Base-by-base conservation (phyloP, 352 stramenopile species). In the Globisporangium splendens region DNA sequence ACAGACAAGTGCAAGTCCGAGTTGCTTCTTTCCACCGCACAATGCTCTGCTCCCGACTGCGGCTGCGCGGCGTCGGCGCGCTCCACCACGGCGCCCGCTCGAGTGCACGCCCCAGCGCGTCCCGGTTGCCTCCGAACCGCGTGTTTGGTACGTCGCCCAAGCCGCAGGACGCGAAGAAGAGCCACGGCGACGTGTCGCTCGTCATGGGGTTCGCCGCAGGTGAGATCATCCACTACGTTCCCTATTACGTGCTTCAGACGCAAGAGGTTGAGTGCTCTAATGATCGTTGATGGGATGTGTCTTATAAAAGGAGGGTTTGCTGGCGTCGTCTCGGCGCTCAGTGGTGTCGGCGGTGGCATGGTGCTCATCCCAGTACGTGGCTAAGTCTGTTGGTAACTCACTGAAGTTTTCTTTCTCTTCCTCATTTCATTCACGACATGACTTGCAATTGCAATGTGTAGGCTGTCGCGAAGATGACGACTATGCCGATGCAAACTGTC, bases 401-500 rank as follows among this genome's bases (percentile, higher is more conserved):
- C 24, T 31, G 24, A 31, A 31, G 24, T 18, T 49, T 31, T 43
- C 10, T 22, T 17, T 11, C 8, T 55, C 8, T 59, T 22, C 35
- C 6, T 21, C 22, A 3, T 7, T 21, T 48, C 13, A 12, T 57
- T 49, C 33, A 54, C 46, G 42, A 24, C 54, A 2, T 50, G 14
- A 22, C 3, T 47, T 38, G 15, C 2, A 1, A 1, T 33, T 10
- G 41, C 6, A 1, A 31, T 33, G 13, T 5, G 41, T 54, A 66
- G 65, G 60, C 65, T n/a, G 21, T 72, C 46, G 65, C 65, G 15
- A 60, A 60, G 15, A 49, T 48, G 38, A 69, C 61, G 12, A 56
- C 28, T 12, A 56, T 72, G 56, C 65, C 61, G 20, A 66, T 69
- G 54, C 65, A 72, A 49, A 58, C 60, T 4, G 55, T 73, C 46